Percentiles rank a stretch among this genome's conserved stretches.
phyloP scores from a whole-genome alignment of 2,329 filamentous ascomycete species.

The Exophiala oligosperma region DNA sequence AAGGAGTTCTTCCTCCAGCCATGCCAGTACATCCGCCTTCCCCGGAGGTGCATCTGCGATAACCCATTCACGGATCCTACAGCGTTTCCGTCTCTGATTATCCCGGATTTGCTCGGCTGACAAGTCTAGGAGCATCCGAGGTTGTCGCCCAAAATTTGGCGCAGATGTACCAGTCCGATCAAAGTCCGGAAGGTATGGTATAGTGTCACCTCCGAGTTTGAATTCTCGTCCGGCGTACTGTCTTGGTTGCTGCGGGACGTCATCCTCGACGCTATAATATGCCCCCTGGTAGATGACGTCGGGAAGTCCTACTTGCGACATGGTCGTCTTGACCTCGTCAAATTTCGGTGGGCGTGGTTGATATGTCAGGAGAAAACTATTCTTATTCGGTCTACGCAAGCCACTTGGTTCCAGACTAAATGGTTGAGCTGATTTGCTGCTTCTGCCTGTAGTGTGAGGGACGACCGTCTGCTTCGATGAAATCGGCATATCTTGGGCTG shows the following conservation, averaged over 20 bases:
- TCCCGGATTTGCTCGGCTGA: conserved; percentile 53
- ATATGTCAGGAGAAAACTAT: conserved; percentile 20
- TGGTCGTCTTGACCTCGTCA: conserved; percentile 53
- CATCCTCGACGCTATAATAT: conserved; percentile 79
- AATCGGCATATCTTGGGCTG: neutral
- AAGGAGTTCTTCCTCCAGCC: conserved; percentile 49
- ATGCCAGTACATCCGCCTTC: conserved; percentile 66
- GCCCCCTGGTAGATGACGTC: conserved; percentile 79
- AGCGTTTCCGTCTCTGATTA: conserved; percentile 55
- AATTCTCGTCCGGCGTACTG: conserved; percentile 91
- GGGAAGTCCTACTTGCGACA: conserved; percentile 58
- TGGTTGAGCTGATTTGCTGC: neutral
- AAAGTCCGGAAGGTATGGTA: conserved; percentile 80
- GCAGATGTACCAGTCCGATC: conserved; percentile 61
- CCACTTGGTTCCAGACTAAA: neutral
- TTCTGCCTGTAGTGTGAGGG: conserved; percentile 5
- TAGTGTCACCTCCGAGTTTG: conserved; percentile 69
- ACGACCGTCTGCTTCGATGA: conserved; percentile 11
- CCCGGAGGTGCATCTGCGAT: conserved; percentile 70
- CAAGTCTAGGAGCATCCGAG: conserved; percentile 51
- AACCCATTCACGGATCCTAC: conserved; percentile 71
- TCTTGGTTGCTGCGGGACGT: conserved; percentile 73
- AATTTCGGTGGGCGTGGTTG: conserved; percentile 27
- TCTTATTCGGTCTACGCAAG: neutral
- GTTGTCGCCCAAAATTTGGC: conserved; percentile 57